Conservation (phyloP, 2,329 filamentous ascomycete species). For the Alternaria conjuncta region DNA sequence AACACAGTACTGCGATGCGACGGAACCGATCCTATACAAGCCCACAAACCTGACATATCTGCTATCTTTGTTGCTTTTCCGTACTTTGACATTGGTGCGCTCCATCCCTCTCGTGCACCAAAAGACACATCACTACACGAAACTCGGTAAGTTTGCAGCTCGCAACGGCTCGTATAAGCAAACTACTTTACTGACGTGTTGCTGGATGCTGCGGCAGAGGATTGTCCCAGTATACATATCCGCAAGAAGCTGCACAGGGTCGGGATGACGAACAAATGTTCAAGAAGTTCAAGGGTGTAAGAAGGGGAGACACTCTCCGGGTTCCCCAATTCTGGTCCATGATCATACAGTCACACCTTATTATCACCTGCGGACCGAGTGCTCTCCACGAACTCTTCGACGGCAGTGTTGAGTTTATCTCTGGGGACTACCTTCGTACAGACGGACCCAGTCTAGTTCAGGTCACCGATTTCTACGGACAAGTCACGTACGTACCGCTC, state of each 20-base stretch:
- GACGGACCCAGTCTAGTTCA: background rate
- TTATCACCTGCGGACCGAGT: background rate
- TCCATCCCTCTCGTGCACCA: background rate
- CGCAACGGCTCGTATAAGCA: too few species aligned
- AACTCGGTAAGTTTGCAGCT: background rate
- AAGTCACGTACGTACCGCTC: background rate
- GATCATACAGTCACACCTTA: background rate
- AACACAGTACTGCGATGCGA: background rate
- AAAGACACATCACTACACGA: background rate
- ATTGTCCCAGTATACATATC: background rate
- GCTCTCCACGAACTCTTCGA: background rate
- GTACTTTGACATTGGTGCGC: background rate
- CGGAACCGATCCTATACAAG: background rate
- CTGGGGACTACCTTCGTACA: background rate
- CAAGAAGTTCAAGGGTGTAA: background rate
- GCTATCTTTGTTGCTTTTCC: background rate
- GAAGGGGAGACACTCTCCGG: background rate
- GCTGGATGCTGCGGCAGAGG: background rate
- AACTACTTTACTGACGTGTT: background rate
- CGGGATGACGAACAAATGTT: background rate
- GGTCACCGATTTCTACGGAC: background rate
- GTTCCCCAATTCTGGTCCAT: background rate
- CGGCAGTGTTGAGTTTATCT: background rate
- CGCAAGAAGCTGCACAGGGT: background rate
- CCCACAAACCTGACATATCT: background rate